These are phyloP conservation scores for Podila verticillata DNA, from an alignment of 192 early-diverging fungal genomes.

Conservation along the genomic window DNA sequence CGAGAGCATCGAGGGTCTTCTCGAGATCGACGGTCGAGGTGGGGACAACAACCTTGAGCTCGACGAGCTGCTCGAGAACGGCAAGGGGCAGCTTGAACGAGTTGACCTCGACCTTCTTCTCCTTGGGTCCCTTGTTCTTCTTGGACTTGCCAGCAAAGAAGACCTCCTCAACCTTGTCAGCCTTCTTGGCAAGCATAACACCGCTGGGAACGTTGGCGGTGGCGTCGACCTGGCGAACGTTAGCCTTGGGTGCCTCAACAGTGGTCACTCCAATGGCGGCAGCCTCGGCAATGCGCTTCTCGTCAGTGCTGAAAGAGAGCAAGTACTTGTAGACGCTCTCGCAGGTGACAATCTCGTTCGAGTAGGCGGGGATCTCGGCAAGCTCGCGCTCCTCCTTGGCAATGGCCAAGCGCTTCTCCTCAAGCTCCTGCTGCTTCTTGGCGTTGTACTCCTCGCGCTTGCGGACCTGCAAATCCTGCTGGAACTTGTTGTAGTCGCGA, in stretches of 20 bases:
- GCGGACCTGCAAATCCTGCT: slow-evolving; percentile 73
- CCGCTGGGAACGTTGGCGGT: slow-evolving; percentile 77
- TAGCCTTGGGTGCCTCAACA: slow-evolving; percentile 53
- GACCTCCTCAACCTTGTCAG: slow-evolving; percentile 80
- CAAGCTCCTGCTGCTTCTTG: slow-evolving; percentile 70
- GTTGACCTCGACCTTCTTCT: slow-evolving; percentile 52
- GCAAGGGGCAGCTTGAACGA: slow-evolving; percentile 76
- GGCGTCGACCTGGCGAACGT: slow-evolving; percentile 66
- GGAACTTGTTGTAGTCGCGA: slow-evolving; percentile 77
- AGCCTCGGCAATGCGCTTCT: slow-evolving; percentile 53
- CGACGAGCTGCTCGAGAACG: slow-evolving; percentile 80
- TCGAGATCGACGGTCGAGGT: slow-evolving; percentile 73
- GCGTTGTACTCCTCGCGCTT: slow-evolving; percentile 75
- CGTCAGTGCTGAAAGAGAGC: slow-evolving; percentile 53
- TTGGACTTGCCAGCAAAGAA: slow-evolving; percentile 77
- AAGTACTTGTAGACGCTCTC: slow-evolving; percentile 83
- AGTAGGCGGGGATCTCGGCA: slow-evolving; percentile 89
- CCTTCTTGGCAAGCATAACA: slow-evolving; percentile 80
- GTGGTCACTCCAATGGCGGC: slow-evolving; percentile 20
- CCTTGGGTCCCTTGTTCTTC: slow-evolving; percentile 65
- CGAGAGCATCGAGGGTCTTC: slow-evolving; percentile 75
- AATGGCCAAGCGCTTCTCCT: slow-evolving; percentile 71
- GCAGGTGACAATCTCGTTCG: slow-evolving; percentile 86
- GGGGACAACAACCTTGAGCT: slow-evolving; percentile 84
- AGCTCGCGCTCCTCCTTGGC: slow-evolving; percentile 84